Evolutionary conservation across 306 rosid species (phyloP), one percentile per base, ranked within the genome.

Genomic region (Medicago lupulina): DNA sequence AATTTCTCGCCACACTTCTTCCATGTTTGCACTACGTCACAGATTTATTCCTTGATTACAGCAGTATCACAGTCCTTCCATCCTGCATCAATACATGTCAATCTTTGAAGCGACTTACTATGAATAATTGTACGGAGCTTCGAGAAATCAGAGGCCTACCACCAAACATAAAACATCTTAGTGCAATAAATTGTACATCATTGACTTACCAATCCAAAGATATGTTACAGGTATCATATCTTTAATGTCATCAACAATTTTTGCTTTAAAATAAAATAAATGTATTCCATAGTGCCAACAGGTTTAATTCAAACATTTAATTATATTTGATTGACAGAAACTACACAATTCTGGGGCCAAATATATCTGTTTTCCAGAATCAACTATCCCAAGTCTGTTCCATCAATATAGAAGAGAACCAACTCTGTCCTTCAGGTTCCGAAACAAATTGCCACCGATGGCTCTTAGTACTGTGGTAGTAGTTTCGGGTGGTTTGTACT

Each of bases 271-370:
- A 7, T 0, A 43, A 43, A 43, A 9, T 43, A 43, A 10, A 43
- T 10, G 14, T 10, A 43, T 79, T 95, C 36, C 36, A 4, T 3
- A 31, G 36, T 31, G 36, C 36, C 36, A 31, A 31, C 36, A 31
- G 36, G 18, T 49, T 49, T 49, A 14, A 49, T 14, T 49, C 18
- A 49, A 14, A 49, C 18, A 13, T 5, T n/a, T 49, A 15, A 46
- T 12, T n/a, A 49, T 49, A 49, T 49, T 49, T 49, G 8, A 49
- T 49, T 15, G 9, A 1, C 18, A 49, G 55, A 49, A 15, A 8
- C 2, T 49, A 9, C 18, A 1, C 55, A 49, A 49, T 15, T 49
- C 18, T 15, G 55, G 55, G 18, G 6, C 0, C 55, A 6, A 49
- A 2, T 49, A 49, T 49, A 49, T 49, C 55, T 4, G 6, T 15